These are phyloP conservation scores for Dalechampia spathulata DNA, from an alignment of 441 rosid species.

Conservation along the genomic window DNA sequence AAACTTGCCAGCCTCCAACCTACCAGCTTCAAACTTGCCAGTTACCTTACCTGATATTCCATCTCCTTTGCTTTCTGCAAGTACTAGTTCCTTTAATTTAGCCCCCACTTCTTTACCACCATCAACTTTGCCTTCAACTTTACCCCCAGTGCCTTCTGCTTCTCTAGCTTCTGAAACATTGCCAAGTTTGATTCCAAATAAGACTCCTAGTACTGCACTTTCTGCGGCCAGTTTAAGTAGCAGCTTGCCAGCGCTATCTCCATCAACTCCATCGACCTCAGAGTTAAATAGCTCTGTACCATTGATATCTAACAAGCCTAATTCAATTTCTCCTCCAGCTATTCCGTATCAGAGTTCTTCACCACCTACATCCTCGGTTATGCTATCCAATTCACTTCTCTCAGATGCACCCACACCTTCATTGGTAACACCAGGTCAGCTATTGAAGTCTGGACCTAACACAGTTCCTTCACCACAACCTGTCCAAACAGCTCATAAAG, in stretches of 20 bases:
- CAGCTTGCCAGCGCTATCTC: constrained; percentile 38
- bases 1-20: constrained; percentile 17
- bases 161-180: constrained; percentile 51
- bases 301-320: constrained; percentile 36
- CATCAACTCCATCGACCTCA: constrained; percentile 35
- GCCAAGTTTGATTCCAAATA: constrained; percentile 36
- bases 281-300: constrained; percentile 38
- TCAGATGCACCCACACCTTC: constrained; percentile 45
- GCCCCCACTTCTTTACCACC: constrained; percentile 23
- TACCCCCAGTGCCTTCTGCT: constrained; percentile 45
- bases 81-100: constrained; percentile 24
- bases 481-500: constrained; percentile 47
- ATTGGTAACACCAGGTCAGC: constrained; percentile 70
- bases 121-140: constrained; percentile 32
- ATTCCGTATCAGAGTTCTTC: constrained; percentile 34
- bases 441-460: constrained; percentile 52
- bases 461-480: constrained; percentile 53
- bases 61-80: constrained; percentile 37
- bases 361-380: constrained; percentile 36
- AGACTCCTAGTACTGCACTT: constrained; percentile 35
- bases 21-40: too few relatives aligned
- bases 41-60: constrained; percentile 53
- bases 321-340: constrained; percentile 31
- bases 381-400: constrained; percentile 32
- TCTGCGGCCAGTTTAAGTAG: constrained; percentile 34